Evolutionary conservation across 768 basidiomycete species (phyloP).

Genomic region (Boletus insuetus): DNA sequence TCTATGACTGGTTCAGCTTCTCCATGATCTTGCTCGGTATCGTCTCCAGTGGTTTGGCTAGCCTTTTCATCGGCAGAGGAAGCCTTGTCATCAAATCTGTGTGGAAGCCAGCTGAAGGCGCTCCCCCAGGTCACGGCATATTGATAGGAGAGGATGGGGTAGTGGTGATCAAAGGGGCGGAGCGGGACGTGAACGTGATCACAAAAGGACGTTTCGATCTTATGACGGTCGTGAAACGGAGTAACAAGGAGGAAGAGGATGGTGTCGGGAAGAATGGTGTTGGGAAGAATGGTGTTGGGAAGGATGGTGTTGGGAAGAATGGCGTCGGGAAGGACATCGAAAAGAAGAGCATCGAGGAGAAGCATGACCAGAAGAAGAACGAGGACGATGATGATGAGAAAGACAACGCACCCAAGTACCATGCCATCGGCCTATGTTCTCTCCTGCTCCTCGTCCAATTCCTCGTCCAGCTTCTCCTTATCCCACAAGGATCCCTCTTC

Average conservation of each 20-base stretch:
- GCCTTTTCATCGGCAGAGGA: constrained; percentile 26
- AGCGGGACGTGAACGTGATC: constrained; percentile 28
- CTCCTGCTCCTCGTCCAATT: constrained; percentile 31
- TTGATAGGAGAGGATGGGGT: constrained; percentile 18
- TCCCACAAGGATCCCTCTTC: constrained; percentile 33
- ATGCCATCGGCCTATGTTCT: constrained; percentile 25
- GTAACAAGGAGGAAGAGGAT: no score
- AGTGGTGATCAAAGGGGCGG: constrained; percentile 28
- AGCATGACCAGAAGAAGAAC: not conserved
- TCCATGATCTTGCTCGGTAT: constrained; percentile 34
- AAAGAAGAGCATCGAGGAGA: no score
- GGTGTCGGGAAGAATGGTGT: no score
- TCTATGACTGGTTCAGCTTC: constrained; percentile 30
- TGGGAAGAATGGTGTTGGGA: no score
- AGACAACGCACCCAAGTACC: not conserved
- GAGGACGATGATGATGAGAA: not conserved
- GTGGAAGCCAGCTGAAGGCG: constrained; percentile 9
- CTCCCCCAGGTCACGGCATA: constrained; percentile 30
- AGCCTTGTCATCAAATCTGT: constrained; percentile 15
- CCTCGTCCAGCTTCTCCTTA: constrained; percentile 33
- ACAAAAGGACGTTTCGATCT: no score
- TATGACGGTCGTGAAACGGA: no score
- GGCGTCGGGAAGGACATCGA: no score
- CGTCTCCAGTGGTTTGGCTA: constrained; percentile 29
- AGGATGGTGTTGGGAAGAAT: no score